Conservation (phyloP, 768 basidiomycete genomes). For the Tulasnella sp. region DNA sequence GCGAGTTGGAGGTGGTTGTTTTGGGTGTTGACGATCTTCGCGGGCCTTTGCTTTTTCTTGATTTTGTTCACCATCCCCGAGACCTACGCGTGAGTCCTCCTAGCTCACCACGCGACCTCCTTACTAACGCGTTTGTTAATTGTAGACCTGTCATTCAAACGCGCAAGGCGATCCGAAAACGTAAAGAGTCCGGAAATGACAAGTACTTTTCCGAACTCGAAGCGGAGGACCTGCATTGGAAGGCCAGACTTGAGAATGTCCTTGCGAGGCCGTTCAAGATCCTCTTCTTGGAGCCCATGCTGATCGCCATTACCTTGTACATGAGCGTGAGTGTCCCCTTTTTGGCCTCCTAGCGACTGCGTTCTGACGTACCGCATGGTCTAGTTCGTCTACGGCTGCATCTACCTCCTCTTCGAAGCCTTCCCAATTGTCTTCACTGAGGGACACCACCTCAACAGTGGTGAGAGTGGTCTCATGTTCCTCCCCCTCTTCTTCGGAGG, state of each 20-base stretch:
- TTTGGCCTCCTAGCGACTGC: not conserved
- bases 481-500: constrained; percentile 21
- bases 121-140: not conserved
- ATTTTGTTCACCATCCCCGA: constrained; percentile 20
- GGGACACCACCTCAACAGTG: constrained; percentile 25
- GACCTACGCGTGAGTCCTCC: constrained; percentile 15
- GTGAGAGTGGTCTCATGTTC: constrained; percentile 24
- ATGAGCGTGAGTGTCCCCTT: constrained; percentile 22
- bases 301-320: constrained; percentile 28
- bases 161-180: constrained; percentile 9
- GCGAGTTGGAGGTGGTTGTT: constrained; percentile 23
- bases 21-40: constrained; percentile 23
- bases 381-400: constrained; percentile 20
- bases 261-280: constrained; percentile 18
- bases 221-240: constrained; percentile 4
- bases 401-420: constrained; percentile 26
- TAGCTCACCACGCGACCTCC: not conserved
- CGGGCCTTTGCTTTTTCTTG: constrained; percentile 14
- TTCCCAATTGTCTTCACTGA: constrained; percentile 25
- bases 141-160: constrained; percentile 22
- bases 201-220: constrained; percentile 15
- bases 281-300: constrained; percentile 19
- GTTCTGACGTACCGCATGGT: not conserved
- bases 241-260: constrained; percentile 7
- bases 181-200: constrained; percentile 16